Evolutionary conservation across 331 rosid genomes (phyloP).

Genomic region (Phaseolus coccineus): DNA sequence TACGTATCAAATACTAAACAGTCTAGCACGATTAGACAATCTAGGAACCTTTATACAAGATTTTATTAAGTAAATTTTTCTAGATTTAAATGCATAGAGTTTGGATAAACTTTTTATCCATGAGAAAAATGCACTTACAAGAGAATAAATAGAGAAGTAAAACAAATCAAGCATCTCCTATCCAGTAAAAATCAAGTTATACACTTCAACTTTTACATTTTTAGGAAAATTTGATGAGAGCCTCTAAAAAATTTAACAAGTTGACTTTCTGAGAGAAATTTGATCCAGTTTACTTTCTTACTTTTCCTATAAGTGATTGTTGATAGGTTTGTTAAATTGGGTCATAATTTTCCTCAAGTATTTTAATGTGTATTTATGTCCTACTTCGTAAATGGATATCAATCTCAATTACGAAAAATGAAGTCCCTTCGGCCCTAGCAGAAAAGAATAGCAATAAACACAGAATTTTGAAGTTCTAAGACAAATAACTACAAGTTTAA

Average conservation of each 20-base stretch:
- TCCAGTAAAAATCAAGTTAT: neutral
- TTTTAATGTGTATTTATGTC: neutral
- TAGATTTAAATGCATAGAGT: neutral
- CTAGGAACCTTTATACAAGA: too few relatives aligned
- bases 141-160: neutral
- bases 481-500: conserved; percentile 7
- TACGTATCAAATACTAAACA: too few relatives aligned
- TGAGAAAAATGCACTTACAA: neutral
- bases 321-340: neutral
- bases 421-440: too few relatives aligned
- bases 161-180: neutral
- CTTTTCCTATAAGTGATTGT: neutral
- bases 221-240: neutral
- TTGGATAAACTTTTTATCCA: neutral
- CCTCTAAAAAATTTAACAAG: neutral
- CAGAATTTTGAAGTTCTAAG: conserved; percentile 8
- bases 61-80: too few relatives aligned
- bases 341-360: neutral
- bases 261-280: neutral
- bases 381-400: conserved; percentile 16
- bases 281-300: neutral
- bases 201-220: neutral
- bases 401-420: conserved; percentile 6
- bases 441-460: neutral
- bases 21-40: too few relatives aligned